These are phyloP conservation scores for Wickerhamomyces sp. DNA, from an alignment of 1,139 yeast species.

Conservation along the genomic window DNA sequence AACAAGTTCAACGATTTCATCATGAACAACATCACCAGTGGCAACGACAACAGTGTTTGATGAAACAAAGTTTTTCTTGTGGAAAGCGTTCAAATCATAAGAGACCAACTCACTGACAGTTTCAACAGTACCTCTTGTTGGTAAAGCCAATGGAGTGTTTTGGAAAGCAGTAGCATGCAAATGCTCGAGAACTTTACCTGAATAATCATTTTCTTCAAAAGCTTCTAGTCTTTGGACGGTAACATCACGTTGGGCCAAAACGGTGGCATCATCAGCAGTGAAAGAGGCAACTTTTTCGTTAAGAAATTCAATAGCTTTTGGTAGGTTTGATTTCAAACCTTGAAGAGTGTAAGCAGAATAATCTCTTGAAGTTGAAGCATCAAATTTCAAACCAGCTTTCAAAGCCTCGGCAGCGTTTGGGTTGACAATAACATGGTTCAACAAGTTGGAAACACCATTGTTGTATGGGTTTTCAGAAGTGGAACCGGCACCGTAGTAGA, in stretches of 20 bases:
- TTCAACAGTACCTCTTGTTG: constrained; percentile 67
- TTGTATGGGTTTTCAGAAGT: constrained; percentile 73
- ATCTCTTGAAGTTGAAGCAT: constrained; percentile 45
- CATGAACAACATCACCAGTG: constrained; percentile 68
- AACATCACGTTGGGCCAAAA: constrained; percentile 36
- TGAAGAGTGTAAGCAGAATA: constrained; percentile 49
- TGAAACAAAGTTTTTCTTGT: constrained; percentile 51
- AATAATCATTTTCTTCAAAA: constrained; percentile 32
- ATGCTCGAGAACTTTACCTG: constrained; percentile 56
- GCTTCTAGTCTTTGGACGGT: constrained; percentile 34
- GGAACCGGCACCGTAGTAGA: constrained; percentile 72
- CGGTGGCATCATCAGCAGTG: constrained; percentile 39
- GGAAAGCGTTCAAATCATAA: constrained; percentile 53
- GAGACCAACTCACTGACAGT: constrained; percentile 51
- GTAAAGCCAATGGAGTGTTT: constrained; percentile 73
- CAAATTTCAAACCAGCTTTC: constrained; percentile 41
- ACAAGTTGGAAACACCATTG: constrained; percentile 71
- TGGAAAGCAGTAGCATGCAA: constrained; percentile 79
- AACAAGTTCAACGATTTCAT: constrained; percentile 58
- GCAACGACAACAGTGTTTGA: constrained; percentile 68
- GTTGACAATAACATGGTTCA: constrained; percentile 45
- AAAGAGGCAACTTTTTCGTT: constrained; percentile 25
- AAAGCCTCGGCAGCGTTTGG: constrained; percentile 30
- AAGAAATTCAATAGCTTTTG: constrained; percentile 25
- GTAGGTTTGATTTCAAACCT: constrained; percentile 23